These are phyloP conservation scores for Botrytis galanthina DNA, from an alignment of 2,329 filamentous ascomycete species.

Conservation along the genomic window DNA sequence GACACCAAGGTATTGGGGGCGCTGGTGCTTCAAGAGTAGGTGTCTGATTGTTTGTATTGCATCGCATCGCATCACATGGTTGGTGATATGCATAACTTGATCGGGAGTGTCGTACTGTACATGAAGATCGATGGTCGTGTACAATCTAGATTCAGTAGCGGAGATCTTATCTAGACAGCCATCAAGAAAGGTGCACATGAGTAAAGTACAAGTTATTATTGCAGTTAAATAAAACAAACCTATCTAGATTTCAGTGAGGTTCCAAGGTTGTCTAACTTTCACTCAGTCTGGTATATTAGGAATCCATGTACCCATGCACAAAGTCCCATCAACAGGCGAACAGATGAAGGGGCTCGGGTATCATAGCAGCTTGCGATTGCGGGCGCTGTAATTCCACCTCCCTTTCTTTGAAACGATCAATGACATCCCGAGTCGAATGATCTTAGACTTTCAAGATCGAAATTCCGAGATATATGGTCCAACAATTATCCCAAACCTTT, in stretches of 20 bases:
- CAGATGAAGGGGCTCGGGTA: conserved; percentile 11
- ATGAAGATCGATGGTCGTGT: neutral
- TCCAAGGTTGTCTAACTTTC: neutral
- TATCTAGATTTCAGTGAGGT: neutral
- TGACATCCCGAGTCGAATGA: neutral
- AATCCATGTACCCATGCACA: neutral
- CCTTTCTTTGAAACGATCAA: neutral
- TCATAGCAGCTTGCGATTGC: neutral
- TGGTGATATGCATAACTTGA: neutral
- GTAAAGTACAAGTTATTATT: neutral
- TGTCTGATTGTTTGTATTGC: neutral
- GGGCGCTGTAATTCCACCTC: neutral
- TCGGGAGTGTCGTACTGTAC: neutral
- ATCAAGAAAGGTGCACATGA: neutral
- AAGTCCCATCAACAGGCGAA: neutral
- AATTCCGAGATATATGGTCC: neutral
- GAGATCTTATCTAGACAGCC: neutral
- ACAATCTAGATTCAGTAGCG: neutral
- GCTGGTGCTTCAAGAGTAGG: neutral
- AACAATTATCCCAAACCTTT: neutral
- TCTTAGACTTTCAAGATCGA: neutral
- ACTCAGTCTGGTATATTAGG: neutral
- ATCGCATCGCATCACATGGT: neutral
- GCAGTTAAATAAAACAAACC: neutral
- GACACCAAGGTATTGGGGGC: too few species aligned